A percentile compares a stretch with the other conserved stretches of the same genome.
Evolutionary conservation across 164 flowering plant genomes (phyloP).

Genomic region (Vitis rupestris): DNA sequence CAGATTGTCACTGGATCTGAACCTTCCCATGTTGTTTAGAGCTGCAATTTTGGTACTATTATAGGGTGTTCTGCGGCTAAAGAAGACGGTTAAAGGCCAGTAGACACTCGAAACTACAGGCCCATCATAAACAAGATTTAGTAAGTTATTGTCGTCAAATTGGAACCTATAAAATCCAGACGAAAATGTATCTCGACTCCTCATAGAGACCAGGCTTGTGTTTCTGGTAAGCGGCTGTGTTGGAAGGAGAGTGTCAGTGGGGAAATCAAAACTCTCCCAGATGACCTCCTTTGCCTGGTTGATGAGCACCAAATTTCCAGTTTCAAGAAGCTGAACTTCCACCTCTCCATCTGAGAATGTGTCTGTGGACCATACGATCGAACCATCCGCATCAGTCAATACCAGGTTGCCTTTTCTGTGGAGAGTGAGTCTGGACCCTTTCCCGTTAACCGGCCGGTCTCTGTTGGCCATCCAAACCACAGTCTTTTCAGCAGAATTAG

Average conservation of each 20-base stretch:
- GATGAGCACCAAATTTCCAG: constrained; percentile 22
- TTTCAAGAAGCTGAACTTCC: constrained; percentile 3
- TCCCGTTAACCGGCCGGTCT: constrained; percentile 20
- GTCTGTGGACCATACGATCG: constrained; percentile 9
- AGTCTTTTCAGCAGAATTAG: constrained; percentile 10
- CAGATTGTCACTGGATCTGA: neutral
- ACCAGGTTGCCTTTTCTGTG: constrained; percentile 13
- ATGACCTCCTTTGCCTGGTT: neutral
- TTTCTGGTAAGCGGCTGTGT: constrained; percentile 8
- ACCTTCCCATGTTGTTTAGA: neutral
- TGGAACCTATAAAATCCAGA: constrained; percentile 11
- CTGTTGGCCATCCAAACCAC: constrained; percentile 26
- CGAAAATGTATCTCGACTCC: constrained; percentile 7
- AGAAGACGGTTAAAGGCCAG: constrained; percentile 3
- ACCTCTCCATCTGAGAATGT: neutral
- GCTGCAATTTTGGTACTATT: neutral
- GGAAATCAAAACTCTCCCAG: constrained; percentile 22
- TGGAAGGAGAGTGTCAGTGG: constrained; percentile 9
- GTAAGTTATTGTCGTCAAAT: constrained; percentile 6
- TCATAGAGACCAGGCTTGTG: neutral
- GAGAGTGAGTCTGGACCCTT: constrained; percentile 8
- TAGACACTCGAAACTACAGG: constrained; percentile 6
- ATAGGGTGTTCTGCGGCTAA: constrained; percentile 1
- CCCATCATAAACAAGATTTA: constrained; percentile 4
- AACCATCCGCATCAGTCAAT: constrained; percentile 17